These are phyloP conservation scores for Colletotrichum camelliae DNA, from an alignment of 2,329 filamentous ascomycete species.

Conservation along the genomic window DNA sequence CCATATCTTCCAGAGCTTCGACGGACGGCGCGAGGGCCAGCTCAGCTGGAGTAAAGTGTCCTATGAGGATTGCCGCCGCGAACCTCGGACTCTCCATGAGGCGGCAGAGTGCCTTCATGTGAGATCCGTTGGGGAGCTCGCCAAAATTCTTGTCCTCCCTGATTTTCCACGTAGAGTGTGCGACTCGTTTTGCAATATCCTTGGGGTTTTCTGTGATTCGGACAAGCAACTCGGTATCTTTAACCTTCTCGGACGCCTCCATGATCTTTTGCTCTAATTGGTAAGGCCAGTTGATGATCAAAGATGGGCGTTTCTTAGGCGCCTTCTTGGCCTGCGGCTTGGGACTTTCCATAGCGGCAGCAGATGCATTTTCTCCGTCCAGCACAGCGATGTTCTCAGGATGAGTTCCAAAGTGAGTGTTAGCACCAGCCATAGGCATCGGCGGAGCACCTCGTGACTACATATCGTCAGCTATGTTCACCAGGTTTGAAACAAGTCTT, in stretches of 20 bases:
- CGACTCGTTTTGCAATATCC: slow-evolving; percentile 22
- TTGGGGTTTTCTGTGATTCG: background rate
- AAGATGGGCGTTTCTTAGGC: background rate
- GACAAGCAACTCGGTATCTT: background rate
- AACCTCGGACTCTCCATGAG: slow-evolving; percentile 34
- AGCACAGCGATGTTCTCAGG: background rate
- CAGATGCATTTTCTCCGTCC: background rate
- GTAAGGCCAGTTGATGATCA: background rate
- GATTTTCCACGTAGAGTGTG: slow-evolving; percentile 28
- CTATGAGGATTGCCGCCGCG: slow-evolving; percentile 32
- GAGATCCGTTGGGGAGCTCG: slow-evolving; percentile 36
- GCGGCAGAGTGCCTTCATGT: slow-evolving; percentile 37
- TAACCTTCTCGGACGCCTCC: slow-evolving; percentile 2
- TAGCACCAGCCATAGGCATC: slow-evolving; percentile 38
- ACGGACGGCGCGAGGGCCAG: slow-evolving; percentile 30
- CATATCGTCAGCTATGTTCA: background rate
- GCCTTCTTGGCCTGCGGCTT: background rate
- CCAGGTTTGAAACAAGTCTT: background rate
- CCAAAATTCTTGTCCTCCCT: slow-evolving; percentile 30
- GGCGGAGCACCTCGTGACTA: slow-evolving; percentile 22
- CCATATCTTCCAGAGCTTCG: slow-evolving; percentile 29
- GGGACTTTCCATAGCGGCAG: background rate
- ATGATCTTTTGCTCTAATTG: slow-evolving; percentile 28
- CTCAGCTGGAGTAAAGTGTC: slow-evolving; percentile 28
- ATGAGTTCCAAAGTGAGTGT: slow-evolving; percentile 40